Percentiles rank a stretch among this genome's conserved stretches.
Conservation (phyloP, 495 filamentous ascomycete genomes). For the Aspergillus biplanus region DNA sequence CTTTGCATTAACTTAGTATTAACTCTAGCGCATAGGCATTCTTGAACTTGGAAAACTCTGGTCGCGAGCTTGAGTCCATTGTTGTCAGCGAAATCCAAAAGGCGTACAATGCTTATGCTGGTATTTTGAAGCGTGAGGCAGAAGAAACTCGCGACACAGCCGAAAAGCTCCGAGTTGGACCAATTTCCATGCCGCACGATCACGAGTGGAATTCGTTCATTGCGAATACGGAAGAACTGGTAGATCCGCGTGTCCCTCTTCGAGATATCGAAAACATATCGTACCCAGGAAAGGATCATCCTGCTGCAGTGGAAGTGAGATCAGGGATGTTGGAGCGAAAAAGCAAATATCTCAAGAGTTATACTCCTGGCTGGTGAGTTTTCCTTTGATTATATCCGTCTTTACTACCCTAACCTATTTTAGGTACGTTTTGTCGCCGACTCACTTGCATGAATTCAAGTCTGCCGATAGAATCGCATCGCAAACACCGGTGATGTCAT, state of each 20-base stretch:
- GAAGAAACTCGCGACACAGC: conserved; percentile 77
- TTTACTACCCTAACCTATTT: conserved; percentile 34
- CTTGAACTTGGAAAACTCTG: conserved; percentile 91
- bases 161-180: conserved; percentile 81
- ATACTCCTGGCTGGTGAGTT: conserved; percentile 90
- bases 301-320: conserved; percentile 81
- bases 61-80: conserved; percentile 91
- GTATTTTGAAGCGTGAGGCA: conserved; percentile 85
- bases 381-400: not conserved
- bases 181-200: conserved; percentile 87
- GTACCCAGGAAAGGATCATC: conserved; percentile 92
- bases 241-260: conserved; percentile 81
- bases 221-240: conserved; percentile 79
- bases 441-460: conserved; percentile 97
- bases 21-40: conserved; percentile 67
- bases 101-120: conserved; percentile 88
- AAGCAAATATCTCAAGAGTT: conserved; percentile 98
- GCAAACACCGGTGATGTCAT: conserved; percentile 88
- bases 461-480: conserved; percentile 73
- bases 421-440: conserved; percentile 95
- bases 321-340: conserved; percentile 93
- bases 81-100: conserved; percentile 97
- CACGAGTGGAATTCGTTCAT: conserved; percentile 89
- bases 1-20: conserved; percentile 21
- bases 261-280: conserved; percentile 81